Percentiles rank a stretch among this genome's conserved stretches.
phyloP scores from a whole-genome alignment of 2,329 filamentous ascomycete species.

The Thielaviopsis euricoi region DNA sequence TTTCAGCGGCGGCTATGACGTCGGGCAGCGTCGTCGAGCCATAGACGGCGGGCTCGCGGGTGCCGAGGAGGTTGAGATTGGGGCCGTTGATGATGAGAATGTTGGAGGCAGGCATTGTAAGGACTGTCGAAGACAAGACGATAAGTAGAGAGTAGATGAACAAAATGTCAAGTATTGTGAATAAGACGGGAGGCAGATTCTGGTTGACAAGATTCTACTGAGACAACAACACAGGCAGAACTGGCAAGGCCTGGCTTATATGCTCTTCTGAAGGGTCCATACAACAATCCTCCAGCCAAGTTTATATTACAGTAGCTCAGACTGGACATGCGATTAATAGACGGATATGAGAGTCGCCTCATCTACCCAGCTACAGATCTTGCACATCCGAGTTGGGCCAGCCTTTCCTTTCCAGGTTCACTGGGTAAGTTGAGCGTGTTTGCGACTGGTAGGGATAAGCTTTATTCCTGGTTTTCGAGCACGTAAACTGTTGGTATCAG shows the following conservation, averaged over 20 bases:
- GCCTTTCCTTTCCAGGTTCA: no score
- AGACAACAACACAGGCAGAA: not conserved
- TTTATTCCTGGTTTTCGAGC: slow-evolving; percentile 2
- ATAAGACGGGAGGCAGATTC: no score
- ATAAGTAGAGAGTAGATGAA: not conserved
- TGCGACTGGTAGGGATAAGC: not conserved
- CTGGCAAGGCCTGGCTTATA: not conserved
- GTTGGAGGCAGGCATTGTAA: slow-evolving; percentile 20
- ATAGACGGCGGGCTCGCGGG: slow-evolving; percentile 57
- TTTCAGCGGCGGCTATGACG: slow-evolving; percentile 32
- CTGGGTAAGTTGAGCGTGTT: not conserved
- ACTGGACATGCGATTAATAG: no score
- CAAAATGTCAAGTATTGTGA: not conserved
- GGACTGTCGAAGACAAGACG: no score
- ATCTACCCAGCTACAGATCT: not conserved
- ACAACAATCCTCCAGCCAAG: no score
- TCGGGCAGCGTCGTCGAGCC: slow-evolving; percentile 51
- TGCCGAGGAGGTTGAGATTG: slow-evolving; percentile 66
- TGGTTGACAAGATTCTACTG: no score
- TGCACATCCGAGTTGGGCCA: not conserved
- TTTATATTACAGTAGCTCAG: no score
- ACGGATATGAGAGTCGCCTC: not conserved
- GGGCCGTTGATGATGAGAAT: slow-evolving; percentile 69
- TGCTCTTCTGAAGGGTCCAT: no score
- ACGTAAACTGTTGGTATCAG: no score